phyloP scores from a whole-genome alignment of 148 eudicot species.

The Linanthus parryae region DNA sequence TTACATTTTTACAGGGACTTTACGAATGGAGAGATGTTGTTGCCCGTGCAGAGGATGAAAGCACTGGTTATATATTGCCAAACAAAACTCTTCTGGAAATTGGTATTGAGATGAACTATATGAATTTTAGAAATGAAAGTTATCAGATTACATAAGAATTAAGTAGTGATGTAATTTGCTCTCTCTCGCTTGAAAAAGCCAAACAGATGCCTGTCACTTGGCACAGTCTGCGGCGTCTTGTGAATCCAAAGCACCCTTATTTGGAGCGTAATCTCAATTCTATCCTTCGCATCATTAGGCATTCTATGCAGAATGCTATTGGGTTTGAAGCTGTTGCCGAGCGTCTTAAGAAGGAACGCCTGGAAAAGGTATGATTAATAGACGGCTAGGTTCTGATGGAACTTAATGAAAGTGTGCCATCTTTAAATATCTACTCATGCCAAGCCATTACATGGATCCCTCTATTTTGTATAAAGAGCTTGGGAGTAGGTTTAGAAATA shows the following conservation, averaged over 20 bases:
- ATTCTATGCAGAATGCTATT: conserved; percentile 66
- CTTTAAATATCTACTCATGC: no score
- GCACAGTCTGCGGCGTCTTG: conserved; percentile 47
- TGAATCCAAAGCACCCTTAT: conserved; percentile 75
- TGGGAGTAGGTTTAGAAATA: no score
- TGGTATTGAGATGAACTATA: conserved; percentile 36
- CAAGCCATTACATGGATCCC: no score
- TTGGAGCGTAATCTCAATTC: conserved; percentile 80
- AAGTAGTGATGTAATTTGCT: no score
- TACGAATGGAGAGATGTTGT: conserved; percentile 88
- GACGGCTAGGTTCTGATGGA: no score
- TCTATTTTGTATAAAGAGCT: no score
- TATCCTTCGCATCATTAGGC: conserved; percentile 68
- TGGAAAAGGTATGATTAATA: conserved; percentile 56
- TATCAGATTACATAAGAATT: no score
- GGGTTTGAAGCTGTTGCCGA: conserved; percentile 66
- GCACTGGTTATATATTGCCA: conserved; percentile 95
- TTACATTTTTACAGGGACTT: conserved; percentile 79
- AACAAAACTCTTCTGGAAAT: conserved; percentile 84
- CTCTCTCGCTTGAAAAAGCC: no score
- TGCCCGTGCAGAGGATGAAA: conserved; percentile 98
- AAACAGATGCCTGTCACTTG: conserved; percentile 93
- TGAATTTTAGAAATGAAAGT: no score
- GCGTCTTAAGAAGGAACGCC: conserved; percentile 48
- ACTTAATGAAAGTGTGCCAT: no score